These are phyloP conservation scores for Delphinella strobiligena DNA, from an alignment of 2,329 filamentous ascomycete genomes.

Conservation along the genomic window DNA sequence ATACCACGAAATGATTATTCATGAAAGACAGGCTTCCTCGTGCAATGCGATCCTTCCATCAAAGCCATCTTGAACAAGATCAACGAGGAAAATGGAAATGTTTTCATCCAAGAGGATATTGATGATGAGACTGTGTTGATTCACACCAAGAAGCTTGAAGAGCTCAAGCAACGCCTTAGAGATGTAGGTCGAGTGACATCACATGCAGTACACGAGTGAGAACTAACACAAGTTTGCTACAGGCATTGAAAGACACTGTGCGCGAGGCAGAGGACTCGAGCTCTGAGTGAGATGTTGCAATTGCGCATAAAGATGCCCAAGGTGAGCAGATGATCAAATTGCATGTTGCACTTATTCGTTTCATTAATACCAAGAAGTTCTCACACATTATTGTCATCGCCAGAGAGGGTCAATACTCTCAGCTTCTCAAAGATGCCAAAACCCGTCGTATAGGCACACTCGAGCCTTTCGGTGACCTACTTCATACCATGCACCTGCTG, in stretches of 20 bases:
- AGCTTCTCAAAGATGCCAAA: too few relatives aligned
- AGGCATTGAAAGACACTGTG: constrained; percentile 26
- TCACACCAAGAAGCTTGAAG: constrained; percentile 58
- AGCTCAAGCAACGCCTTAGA: constrained; percentile 57
- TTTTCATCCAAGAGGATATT: constrained; percentile 68
- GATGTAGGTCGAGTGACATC: constrained; percentile 35
- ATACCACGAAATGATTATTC: background rate
- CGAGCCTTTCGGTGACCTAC: too few relatives aligned
- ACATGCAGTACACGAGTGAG: background rate
- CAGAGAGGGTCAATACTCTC: background rate
- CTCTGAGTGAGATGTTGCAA: constrained; percentile 21
- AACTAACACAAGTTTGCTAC: constrained; percentile 1
- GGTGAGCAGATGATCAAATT: too few relatives aligned
- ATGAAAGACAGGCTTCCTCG: constrained; percentile 47
- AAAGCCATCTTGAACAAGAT: constrained; percentile 75
- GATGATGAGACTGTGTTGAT: constrained; percentile 66
- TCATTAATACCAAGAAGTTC: background rate
- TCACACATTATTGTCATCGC: too few relatives aligned
- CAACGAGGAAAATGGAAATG: constrained; percentile 52
- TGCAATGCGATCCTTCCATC: constrained; percentile 77
- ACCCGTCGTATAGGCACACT: too few relatives aligned
- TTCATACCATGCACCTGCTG: constrained; percentile 30
- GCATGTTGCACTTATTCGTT: too few relatives aligned
- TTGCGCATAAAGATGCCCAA: too few relatives aligned
- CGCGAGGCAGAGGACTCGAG: constrained; percentile 25